These are phyloP conservation scores for Trametes cinnabarina DNA, from an alignment of 768 basidiomycete genomes.

Conservation along the genomic window DNA sequence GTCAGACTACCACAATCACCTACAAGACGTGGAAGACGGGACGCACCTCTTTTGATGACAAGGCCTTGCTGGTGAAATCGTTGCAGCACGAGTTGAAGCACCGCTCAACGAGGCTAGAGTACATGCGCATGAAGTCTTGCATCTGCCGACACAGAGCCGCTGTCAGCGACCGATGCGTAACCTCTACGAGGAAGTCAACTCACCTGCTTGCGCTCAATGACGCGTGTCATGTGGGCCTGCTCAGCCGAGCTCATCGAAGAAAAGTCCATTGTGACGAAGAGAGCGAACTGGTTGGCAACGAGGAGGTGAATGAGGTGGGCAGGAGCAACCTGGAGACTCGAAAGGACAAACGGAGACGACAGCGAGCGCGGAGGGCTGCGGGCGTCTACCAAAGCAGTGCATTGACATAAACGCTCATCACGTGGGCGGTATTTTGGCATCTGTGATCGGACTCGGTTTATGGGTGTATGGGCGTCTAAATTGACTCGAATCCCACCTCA, in stretches of 20 bases:
- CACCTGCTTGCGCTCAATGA: slow-evolving; percentile 97
- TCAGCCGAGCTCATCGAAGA: slow-evolving; percentile 86
- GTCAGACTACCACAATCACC: not conserved
- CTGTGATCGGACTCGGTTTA: not conserved
- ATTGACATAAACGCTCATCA: not conserved
- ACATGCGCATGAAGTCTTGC: slow-evolving; percentile 97
- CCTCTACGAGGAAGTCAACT: slow-evolving; percentile 11
- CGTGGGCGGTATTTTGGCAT: not conserved
- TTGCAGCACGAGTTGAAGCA: slow-evolving; percentile 95
- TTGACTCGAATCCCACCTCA: slow-evolving; percentile 10
- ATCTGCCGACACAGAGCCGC: slow-evolving; percentile 52
- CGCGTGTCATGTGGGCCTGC: slow-evolving; percentile 92
- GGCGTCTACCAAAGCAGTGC: not conserved
- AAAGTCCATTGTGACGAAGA: slow-evolving; percentile 69
- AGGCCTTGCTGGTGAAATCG: slow-evolving; percentile 93
- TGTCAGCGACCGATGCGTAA: not conserved
- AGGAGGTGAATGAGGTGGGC: not conserved
- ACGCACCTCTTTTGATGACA: slow-evolving; percentile 87
- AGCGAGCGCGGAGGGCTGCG: not conserved
- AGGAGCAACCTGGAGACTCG: not conserved
- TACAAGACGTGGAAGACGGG: not conserved
- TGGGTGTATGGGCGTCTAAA: not conserved
- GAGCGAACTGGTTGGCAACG: slow-evolving; percentile 13
- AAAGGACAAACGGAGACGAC: not conserved
- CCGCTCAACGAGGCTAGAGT: slow-evolving; percentile 90